Conservation (phyloP, 2,329 filamentous ascomycete species). For the Ophiognomonia clavigignenti-juglandacearum region DNA sequence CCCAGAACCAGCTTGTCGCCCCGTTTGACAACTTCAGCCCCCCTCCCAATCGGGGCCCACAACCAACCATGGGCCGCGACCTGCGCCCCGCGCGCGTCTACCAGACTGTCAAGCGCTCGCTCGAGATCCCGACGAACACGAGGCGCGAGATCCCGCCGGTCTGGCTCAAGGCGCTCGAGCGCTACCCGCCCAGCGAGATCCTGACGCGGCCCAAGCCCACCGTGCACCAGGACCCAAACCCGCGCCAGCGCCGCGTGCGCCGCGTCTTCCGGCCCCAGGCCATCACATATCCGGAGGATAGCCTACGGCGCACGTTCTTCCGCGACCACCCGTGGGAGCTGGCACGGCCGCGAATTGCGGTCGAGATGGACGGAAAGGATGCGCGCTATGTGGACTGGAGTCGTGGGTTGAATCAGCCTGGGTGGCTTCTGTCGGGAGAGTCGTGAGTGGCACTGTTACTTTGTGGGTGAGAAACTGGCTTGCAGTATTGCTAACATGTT, state of each 20-base stretch:
- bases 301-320: constrained; percentile 76
- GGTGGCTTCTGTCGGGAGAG: constrained; percentile 76
- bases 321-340: constrained; percentile 96
- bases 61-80: constrained; percentile 26
- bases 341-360: constrained; percentile 76
- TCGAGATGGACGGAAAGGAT: constrained; percentile 85
- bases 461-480: not conserved
- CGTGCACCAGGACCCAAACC: constrained; percentile 35
- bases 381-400: constrained; percentile 75
- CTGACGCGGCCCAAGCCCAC: constrained; percentile 48
- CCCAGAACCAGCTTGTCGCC: too few species aligned
- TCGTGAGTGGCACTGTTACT: constrained; percentile 48
- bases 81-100: constrained; percentile 37
- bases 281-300: constrained; percentile 79
- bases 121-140: constrained; percentile 34
- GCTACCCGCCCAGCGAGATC: constrained; percentile 54
- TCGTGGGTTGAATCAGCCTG: constrained; percentile 64
- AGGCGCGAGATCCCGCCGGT: constrained; percentile 32
- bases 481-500: not conserved
- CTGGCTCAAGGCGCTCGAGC: constrained; percentile 48
- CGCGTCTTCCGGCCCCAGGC: constrained; percentile 75
- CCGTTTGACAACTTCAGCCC: too few species aligned
- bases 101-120: constrained; percentile 32
- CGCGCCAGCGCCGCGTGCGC: constrained; percentile 60
- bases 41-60: too few species aligned